These are phyloP conservation scores for Tripterygium wilfordii DNA, from an alignment of 177 flowering plant genomes.

Conservation along the genomic window DNA sequence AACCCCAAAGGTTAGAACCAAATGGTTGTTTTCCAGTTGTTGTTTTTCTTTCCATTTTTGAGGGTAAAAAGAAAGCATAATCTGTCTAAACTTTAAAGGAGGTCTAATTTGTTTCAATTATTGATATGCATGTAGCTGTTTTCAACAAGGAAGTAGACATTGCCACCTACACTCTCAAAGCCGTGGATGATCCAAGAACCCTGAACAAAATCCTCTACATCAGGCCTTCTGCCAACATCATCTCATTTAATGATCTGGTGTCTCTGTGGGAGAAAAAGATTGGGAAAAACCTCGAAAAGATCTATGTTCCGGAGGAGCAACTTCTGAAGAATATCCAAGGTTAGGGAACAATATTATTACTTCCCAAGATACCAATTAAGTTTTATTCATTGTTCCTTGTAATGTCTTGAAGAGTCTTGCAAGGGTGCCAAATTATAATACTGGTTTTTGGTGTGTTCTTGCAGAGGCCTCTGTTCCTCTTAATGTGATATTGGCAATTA, in stretches of 20 bases:
- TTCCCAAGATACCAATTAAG: too few species aligned
- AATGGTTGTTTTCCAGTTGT: too few species aligned
- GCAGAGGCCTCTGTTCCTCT: constrained; percentile 29
- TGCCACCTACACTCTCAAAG: constrained; percentile 43
- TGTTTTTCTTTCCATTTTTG: too few species aligned
- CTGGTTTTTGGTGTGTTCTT: not conserved
- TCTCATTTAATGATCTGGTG: constrained; percentile 37
- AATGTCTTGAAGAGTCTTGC: not conserved
- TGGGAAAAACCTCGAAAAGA: constrained; percentile 28
- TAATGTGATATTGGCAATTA: constrained; percentile 22
- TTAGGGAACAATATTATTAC: not conserved
- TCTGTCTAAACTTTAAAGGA: too few species aligned
- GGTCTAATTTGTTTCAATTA: too few species aligned
- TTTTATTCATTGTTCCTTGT: not conserved
- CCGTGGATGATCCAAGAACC: constrained; percentile 62
- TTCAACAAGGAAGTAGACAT: constrained; percentile 50
- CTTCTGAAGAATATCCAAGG: constrained; percentile 37
- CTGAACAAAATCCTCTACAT: constrained; percentile 53
- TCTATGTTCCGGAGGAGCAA: constrained; percentile 35
- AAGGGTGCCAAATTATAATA: not conserved
- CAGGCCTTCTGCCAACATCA: constrained; percentile 32
- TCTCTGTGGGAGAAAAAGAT: constrained; percentile 43
- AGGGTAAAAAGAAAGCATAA: too few species aligned
- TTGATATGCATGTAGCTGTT: constrained; percentile 33
- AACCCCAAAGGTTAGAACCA: constrained; percentile 39